These are phyloP conservation scores for Cucumis hystrix DNA, from an alignment of 306 rosid species.

Conservation along the genomic window DNA sequence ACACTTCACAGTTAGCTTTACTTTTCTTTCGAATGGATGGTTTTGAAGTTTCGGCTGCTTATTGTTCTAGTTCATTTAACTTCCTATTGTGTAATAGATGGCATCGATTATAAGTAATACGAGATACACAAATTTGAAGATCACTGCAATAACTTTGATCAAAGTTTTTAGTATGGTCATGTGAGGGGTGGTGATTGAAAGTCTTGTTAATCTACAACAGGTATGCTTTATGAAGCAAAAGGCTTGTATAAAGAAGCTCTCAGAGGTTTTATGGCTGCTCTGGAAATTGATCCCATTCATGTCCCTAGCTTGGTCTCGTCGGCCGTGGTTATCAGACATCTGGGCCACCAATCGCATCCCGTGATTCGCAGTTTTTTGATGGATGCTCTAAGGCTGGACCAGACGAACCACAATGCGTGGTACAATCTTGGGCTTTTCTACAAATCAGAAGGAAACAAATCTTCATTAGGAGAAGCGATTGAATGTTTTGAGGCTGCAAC, in stretches of 20 bases:
- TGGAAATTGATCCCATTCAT: constrained; percentile 54
- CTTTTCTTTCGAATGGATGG: neutral
- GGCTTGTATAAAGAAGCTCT: constrained; percentile 61
- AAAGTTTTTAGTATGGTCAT: neutral
- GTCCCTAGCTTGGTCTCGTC: constrained; percentile 58
- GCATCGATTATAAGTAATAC: neutral
- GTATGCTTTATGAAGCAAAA: constrained; percentile 47
- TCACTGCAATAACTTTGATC: neutral
- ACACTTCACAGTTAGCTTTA: neutral
- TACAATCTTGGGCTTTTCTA: constrained; percentile 64
- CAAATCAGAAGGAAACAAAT: constrained; percentile 31
- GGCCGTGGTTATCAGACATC: constrained; percentile 39
- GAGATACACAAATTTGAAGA: neutral
- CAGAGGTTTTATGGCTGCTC: constrained; percentile 37
- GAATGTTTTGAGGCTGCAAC: constrained; percentile 77
- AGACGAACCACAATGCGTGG: constrained; percentile 63
- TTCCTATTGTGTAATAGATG: neutral
- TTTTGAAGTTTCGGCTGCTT: neutral
- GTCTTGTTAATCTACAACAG: constrained; percentile 19
- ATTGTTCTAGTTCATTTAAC: neutral
- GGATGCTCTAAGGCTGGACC: constrained; percentile 55
- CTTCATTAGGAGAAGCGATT: constrained; percentile 46
- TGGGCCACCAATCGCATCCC: constrained; percentile 20
- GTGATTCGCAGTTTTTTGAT: constrained; percentile 45
- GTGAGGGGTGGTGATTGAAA: neutral